Base-by-base conservation (phyloP, 495 filamentous ascomycete species). In the Diplogelasinospora grovesii region DNA sequence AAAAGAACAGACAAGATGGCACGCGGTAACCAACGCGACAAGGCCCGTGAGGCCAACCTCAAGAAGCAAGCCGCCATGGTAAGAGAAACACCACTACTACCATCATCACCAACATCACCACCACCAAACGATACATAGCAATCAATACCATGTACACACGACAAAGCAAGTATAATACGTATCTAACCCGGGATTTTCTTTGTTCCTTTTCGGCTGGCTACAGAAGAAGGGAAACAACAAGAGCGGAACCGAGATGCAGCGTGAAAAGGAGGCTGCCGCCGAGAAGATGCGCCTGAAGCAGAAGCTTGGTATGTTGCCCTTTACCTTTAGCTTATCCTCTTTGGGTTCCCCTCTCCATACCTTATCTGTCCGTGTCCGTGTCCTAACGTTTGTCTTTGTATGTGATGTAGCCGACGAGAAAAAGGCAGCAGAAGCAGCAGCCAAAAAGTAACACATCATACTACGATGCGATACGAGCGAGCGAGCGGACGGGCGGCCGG, bases 271-370 rank as follows among this genome's bases (percentile, higher is more conserved):
- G 57, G 65, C 75, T 25, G 75, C 77, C 35, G 89, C 89, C 15
- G 71, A 74, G 25, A 88, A 86, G 60, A 96, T 96, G 89, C 76
- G 85, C 25, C 75, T 82, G 63, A 96, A 96, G 74, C 89, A 96
- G 65, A 74, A 69, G 45, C 82, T 81, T 46, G 88, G 88, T 95
- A 72, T 47, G 67, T 43, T 22, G 19, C 40, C 39, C 23, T 28
- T 19, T 7, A n/a, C n/a, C n/a, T n/a, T n/a, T n/a, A n/a, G n/a
- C n/a, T n/a, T n/a, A n/a, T n/a, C n/a, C n/a, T n/a, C n/a, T n/a
- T n/a, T n/a, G n/a, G n/a, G n/a, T n/a, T n/a, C n/a, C n/a, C n/a
- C n/a, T n/a, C n/a, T n/a, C n/a, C n/a, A n/a, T n/a, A n/a, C n/a
- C n/a, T n/a, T n/a, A n/a, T n/a, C n/a, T n/a, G n/a, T n/a, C n/a